Evolutionary conservation across 2,329 filamentous ascomycete species (phyloP), one percentile per base, ranked within the genome.

Genomic region (Sporothrix mexicana): DNA sequence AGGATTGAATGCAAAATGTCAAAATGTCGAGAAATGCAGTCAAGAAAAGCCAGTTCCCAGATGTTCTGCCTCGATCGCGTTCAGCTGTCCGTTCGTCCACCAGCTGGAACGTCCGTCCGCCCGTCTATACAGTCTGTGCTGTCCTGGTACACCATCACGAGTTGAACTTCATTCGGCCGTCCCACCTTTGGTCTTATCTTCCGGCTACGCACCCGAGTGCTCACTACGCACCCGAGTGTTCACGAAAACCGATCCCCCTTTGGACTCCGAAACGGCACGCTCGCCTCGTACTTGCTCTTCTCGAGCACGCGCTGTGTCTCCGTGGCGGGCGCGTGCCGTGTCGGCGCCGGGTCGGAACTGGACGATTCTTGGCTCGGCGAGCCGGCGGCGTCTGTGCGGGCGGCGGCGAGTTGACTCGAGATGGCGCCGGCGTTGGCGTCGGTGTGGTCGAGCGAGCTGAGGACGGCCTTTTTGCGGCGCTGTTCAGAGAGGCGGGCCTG

Each of bases 251-350:
- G 88, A 83, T 98, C 95, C 3, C 96, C 96, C 81, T 94, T 97
- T 74, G 86, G 88, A 82, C 91, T 92, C 77, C 88, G 85, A 82
- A 91, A 98, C 72, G 94, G 92, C 77, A 88, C 86, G 70, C 85
- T 85, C 45, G 92, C 91, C 84, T 98, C 95, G 82, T 97, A 98
- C 83, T 97, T 97, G 81, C 93, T 92, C 86, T 94, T 97, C 81
- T 95, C 93, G 49, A 84, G 78, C 36, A 92, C 85, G 75, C 87
- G 85, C 79, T 94, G 86, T 59, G 85, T 83, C 79, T 93, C 92
- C 57, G 88, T 92, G 76, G 90, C 86, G 1, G 93, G 92, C 74
- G 92, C 92, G 82, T 97, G 94, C 76, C 91, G 86, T 69, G 94
- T 97, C 4, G 95, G 92, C 13, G 95, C 94, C 90, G 86, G 70